These are phyloP conservation scores for Boletus sp. DNA, from an alignment of 1,284 basidiomycete species.

Conservation along the genomic window DNA sequence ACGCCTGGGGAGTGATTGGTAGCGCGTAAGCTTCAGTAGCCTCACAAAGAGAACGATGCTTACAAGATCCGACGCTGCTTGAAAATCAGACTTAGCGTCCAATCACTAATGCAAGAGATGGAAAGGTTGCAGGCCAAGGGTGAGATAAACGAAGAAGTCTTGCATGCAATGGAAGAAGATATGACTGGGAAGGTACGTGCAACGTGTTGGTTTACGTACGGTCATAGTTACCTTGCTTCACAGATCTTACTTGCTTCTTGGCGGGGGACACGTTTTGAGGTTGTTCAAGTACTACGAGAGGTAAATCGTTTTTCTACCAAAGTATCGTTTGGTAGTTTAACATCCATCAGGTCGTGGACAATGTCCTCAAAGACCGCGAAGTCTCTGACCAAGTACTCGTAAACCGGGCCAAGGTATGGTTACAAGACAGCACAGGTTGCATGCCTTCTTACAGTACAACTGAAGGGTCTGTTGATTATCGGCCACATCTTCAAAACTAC, in stretches of 20 bases:
- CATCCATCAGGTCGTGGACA: constrained; percentile 61
- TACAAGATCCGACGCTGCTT: neutral
- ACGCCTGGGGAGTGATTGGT: constrained; percentile 90
- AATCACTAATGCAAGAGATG: constrained; percentile 74
- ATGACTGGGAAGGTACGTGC: constrained; percentile 79
- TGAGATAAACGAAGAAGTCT: constrained; percentile 78
- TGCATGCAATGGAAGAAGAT: constrained; percentile 88
- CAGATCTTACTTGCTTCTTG: constrained; percentile 92
- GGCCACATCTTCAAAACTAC: constrained; percentile 85
- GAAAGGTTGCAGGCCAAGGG: constrained; percentile 87
- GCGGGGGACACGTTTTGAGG: constrained; percentile 91
- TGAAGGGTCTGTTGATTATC: constrained; percentile 73
- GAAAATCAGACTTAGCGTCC: constrained; percentile 27
- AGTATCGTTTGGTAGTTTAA: neutral
- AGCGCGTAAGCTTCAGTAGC: constrained; percentile 69
- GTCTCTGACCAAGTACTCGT: constrained; percentile 67
- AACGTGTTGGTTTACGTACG: neutral
- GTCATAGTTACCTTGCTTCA: neutral
- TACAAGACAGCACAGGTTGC: neutral
- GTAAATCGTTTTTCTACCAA: constrained; percentile 33
- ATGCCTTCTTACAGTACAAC: constrained; percentile 10
- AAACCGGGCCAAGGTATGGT: constrained; percentile 75
- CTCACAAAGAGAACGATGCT: neutral
- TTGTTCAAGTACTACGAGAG: constrained; percentile 78
- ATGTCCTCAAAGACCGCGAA: constrained; percentile 74